Base-by-base conservation (phyloP, 345 rosid species). In the Salix arbutifolia region DNA sequence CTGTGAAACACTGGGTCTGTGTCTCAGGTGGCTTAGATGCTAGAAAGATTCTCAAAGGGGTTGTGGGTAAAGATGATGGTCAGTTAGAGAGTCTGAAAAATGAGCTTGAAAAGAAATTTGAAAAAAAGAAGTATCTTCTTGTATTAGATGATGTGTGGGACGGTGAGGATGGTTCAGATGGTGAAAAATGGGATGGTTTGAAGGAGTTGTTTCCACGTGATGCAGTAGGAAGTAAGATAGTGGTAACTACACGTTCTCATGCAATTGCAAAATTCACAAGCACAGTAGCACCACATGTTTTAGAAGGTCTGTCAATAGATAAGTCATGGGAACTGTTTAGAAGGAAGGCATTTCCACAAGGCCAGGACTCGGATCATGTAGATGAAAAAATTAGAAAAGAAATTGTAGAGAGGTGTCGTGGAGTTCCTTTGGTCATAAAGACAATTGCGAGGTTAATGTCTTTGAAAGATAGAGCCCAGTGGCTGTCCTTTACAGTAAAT, bases 71-170 rank as follows among this genome's bases (percentile, higher is more conserved):
- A 11, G 48, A 12, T 19, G 42, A 38, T 11, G 28, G 56, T 40
- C 21, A 5, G 4, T 80, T 64, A 38, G 33, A 7, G 30, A 8
- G 33, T 25, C 16, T 44, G 23, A 44, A 1, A 23, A 19, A 73
- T 0, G 0, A 44, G 5, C 48, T 44, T 12, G 1, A 44, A 3
- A 2, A 0, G 1, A 44, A 44, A 44, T 2, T 44, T 2, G 48
- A 44, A 3, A 44, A 12, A 0, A 71, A 61, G 8, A 77, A 28
- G 18, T 80, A 48, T 7, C 44, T 83, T 18, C 77, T 83, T 6
- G 68, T 83, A 6, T 71, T 80, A 9, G 84, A 83, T 33, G 71
- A 83, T 19, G 70, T 77, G 5, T 80, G 86, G 79, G 67, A 69
- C 8, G 81, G 48, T 44, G 0, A 44, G 14, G 48, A 44, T 0